Evolutionary conservation across 2,329 filamentous ascomycete species (phyloP).

Genomic region (Aspergillus costaricaensis): DNA sequence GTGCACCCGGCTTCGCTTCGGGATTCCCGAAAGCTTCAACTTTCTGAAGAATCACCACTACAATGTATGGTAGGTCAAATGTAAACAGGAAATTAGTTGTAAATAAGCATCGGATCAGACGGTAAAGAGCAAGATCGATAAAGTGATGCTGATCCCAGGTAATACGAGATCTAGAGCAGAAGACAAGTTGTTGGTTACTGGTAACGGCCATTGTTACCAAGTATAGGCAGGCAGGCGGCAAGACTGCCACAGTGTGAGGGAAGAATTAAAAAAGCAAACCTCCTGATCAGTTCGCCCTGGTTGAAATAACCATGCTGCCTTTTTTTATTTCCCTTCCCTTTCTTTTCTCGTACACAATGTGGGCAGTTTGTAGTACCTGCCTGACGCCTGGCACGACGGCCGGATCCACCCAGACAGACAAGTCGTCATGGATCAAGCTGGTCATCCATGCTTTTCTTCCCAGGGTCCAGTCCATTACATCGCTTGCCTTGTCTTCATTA

Average conservation of each 20-base stretch:
- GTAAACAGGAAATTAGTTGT: not conserved
- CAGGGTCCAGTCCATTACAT: not conserved
- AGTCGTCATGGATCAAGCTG: not conserved
- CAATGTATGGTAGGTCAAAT: not conserved
- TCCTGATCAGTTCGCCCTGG: not conserved
- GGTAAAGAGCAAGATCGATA: not conserved
- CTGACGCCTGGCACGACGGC: too few species aligned
- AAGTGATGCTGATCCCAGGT: slow-evolving; percentile 9
- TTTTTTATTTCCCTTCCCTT: too few species aligned
- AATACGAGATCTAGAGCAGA: slow-evolving; percentile 8
- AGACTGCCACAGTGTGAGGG: not conserved
- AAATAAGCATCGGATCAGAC: slow-evolving; percentile 3
- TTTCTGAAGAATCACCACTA: not conserved
- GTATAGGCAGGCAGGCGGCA: not conserved
- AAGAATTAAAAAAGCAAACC: not conserved
- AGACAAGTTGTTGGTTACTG: too few species aligned
- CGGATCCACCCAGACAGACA: too few species aligned
- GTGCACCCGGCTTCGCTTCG: not conserved
- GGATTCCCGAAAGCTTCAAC: not conserved
- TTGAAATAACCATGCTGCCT: not conserved
- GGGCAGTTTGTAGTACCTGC: too few species aligned
- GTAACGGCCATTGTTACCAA: too few species aligned
- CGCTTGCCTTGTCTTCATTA: not conserved
- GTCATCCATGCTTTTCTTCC: not conserved
- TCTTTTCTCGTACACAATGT: too few species aligned